Conservation (phyloP, 208 protist genomes). For the Trypanosoma cruzi region DNA sequence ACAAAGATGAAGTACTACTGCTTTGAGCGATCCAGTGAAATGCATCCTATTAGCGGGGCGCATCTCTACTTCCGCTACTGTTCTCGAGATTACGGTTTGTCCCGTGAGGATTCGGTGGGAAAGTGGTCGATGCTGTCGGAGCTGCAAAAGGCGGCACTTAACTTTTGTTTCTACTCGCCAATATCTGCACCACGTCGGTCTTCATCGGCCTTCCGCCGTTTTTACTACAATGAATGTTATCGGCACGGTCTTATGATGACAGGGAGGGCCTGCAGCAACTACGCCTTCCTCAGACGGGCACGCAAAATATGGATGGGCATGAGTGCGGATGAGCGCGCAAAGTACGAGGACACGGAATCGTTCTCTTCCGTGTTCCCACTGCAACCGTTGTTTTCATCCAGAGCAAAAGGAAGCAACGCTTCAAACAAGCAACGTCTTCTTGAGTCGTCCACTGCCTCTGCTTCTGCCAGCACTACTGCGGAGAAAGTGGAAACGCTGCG, state of each 20-base stretch:
- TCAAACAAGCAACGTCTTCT: neutral
- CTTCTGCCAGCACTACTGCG: neutral
- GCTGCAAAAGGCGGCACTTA: conserved; percentile 72
- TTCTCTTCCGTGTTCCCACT: conserved; percentile 53
- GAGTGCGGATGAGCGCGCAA: conserved; percentile 44
- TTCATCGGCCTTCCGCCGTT: conserved; percentile 50
- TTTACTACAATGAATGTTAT: conserved; percentile 60
- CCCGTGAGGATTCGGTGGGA: conserved; percentile 36
- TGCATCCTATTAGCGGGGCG: conserved; percentile 35
- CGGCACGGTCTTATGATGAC: conserved; percentile 53
- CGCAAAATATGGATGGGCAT: conserved; percentile 62
- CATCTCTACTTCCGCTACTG: conserved; percentile 70
- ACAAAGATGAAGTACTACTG: conserved; percentile 49
- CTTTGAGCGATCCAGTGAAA: conserved; percentile 41
- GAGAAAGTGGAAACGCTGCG: neutral
- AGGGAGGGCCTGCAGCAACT: conserved; percentile 40
- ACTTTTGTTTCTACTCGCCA: conserved; percentile 78
- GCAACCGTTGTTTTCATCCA: conserved; percentile 12
- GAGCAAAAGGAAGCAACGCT: neutral
- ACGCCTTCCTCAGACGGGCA: conserved; percentile 65
- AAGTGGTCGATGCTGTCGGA: conserved; percentile 55
- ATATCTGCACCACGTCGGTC: conserved; percentile 37
- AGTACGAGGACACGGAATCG: conserved; percentile 52
- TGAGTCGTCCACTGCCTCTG: neutral
- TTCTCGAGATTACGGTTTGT: conserved; percentile 75